phyloP scores from a whole-genome alignment of 176 grass and related monocot species.

The maize (Zea mays) region Zm-B73-REFERENCE-NAM-5.0 NC_050098.1:61257001-61257500 shows the following conservation, averaged over 20 bases:
- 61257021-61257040: background rate
- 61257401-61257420: background rate
- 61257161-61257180: background rate
- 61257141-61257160: constrained; percentile 21
- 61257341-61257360: constrained; percentile 1
- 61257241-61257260: background rate
- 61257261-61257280: background rate
- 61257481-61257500: constrained; percentile 27
- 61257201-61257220: background rate
- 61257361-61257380: background rate
- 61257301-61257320: background rate
- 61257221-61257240: background rate
- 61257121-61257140: background rate
- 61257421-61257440: background rate
- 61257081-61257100: constrained; percentile 6
- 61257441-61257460: background rate
- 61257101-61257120: background rate
- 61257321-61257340: background rate
- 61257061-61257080: background rate
- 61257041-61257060: background rate
- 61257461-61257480: background rate
- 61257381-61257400: constrained; percentile 12
- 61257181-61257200: constrained; percentile 8
- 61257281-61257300: background rate
- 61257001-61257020: background rate